Conservation (phyloP, 768 basidiomycete species). For the Naganishia kalamii region DNA sequence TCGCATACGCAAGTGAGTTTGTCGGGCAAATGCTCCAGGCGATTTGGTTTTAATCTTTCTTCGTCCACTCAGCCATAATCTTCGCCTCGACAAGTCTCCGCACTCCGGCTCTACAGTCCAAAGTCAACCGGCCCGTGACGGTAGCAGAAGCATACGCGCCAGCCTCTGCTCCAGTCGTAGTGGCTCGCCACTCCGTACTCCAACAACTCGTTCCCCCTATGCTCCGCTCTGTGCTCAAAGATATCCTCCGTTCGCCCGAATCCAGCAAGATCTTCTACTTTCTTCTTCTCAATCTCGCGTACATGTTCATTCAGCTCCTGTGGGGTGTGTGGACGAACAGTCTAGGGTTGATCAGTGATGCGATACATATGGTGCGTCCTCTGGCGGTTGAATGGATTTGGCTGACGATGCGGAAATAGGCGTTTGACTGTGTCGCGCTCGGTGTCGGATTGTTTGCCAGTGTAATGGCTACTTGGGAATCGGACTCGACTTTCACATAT, state of each 20-base stretch:
- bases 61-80: neutral
- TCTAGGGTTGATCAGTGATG: constrained; percentile 91
- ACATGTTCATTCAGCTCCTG: constrained; percentile 91
- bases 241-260: constrained; percentile 82
- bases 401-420: too few relatives aligned
- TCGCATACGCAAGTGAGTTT: neutral
- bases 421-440: constrained; percentile 97
- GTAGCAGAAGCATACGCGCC: neutral
- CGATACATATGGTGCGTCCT: constrained; percentile 99
- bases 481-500: constrained; percentile 89
- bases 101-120: neutral
- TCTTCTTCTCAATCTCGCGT: constrained; percentile 83
- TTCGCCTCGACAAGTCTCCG: neutral
- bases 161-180: neutral
- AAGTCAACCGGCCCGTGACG: neutral
- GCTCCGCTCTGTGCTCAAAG: constrained; percentile 63
- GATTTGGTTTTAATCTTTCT: neutral
- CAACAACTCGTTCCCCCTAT: constrained; percentile 34
- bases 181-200: neutral
- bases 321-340: constrained; percentile 93
- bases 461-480: constrained; percentile 96
- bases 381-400: too few relatives aligned
- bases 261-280: constrained; percentile 96
- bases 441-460: constrained; percentile 91
- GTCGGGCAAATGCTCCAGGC: neutral